Evolutionary conservation across 805 yeast genomes (phyloP).

Genomic region (Kluyveromyces nonfermentans): DNA sequence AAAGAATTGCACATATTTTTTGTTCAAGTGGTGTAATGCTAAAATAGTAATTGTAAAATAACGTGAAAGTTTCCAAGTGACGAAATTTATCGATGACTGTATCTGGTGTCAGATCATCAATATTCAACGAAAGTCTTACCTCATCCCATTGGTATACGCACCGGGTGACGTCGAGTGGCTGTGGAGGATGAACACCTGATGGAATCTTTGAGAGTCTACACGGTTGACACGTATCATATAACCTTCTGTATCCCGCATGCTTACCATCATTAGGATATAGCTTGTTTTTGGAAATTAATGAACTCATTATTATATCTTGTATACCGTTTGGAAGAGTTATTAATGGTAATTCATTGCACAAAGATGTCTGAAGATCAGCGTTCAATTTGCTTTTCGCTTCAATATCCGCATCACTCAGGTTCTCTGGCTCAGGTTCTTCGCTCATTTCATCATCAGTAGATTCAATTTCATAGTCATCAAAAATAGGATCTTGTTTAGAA

Average conservation of each 20-base stretch:
- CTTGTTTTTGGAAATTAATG: constrained; percentile 16
- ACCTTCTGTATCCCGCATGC: constrained; percentile 23
- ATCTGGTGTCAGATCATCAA: constrained; percentile 5
- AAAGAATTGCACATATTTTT: constrained; percentile 27
- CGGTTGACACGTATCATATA: constrained; percentile 20
- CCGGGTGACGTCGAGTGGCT: constrained; percentile 28
- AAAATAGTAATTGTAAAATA: constrained; percentile 38
- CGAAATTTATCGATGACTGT: constrained; percentile 21
- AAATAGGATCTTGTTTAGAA: constrained; percentile 5
- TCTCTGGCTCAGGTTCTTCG: constrained; percentile 10
- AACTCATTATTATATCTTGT: constrained; percentile 27
- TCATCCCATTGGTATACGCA: constrained; percentile 29
- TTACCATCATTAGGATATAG: constrained; percentile 16
- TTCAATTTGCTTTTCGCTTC: constrained; percentile 5
- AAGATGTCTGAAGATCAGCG: constrained; percentile 9
- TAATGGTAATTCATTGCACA: constrained; percentile 14
- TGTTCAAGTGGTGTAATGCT: constrained; percentile 35
- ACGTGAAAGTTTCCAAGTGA: constrained; percentile 27
- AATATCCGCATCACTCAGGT: constrained; percentile 11
- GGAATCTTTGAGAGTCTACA: constrained; percentile 22
- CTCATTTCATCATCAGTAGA: constrained; percentile 21
- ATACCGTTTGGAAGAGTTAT: constrained; percentile 26
- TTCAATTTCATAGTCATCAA: constrained; percentile 18
- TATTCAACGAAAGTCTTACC: constrained; percentile 3
- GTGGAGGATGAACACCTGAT: constrained; percentile 25